phyloP scores from a whole-genome alignment of 225 moss, liverwort and hornwort species.

The Straminergon stramineum region DNA sequence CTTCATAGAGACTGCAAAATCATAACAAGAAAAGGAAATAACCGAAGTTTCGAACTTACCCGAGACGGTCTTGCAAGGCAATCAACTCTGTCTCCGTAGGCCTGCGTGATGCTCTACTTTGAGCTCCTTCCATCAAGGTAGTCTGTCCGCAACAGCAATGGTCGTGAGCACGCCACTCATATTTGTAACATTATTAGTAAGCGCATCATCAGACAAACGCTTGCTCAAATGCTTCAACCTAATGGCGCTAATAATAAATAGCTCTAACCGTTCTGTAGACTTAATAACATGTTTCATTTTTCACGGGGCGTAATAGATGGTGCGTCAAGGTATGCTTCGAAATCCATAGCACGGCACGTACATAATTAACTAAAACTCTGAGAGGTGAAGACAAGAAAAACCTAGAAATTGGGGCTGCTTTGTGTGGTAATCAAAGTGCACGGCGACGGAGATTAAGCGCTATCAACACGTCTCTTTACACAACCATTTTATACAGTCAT shows the following conservation, averaged over 20 bases:
- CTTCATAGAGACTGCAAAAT: neutral
- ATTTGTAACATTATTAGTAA: neutral
- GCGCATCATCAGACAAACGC: neutral
- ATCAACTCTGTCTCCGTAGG: slow-evolving; percentile 22
- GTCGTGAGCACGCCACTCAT: neutral
- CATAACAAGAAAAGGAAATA: neutral
- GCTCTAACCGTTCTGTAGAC: neutral
- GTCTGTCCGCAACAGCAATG: neutral
- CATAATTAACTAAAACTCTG: neutral
- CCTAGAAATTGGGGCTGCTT: neutral
- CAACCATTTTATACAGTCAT: neutral
- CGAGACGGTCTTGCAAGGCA: slow-evolving; percentile 18
- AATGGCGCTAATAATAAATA: neutral
- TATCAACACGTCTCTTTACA: neutral
- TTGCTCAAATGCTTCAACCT: neutral
- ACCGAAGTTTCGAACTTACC: neutral
- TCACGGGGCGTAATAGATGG: neutral
- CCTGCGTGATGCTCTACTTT: neutral
- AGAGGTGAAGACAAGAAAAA: neutral
- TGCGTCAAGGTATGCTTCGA: neutral
- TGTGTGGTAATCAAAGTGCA: neutral
- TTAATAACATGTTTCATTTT: neutral
- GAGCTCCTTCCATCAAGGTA: neutral
- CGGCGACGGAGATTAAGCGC: neutral
- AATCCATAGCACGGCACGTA: neutral